phyloP scores from a whole-genome alignment of 2,329 filamentous ascomycete genomes.

The Fonsecaea multimorphosa region DNA sequence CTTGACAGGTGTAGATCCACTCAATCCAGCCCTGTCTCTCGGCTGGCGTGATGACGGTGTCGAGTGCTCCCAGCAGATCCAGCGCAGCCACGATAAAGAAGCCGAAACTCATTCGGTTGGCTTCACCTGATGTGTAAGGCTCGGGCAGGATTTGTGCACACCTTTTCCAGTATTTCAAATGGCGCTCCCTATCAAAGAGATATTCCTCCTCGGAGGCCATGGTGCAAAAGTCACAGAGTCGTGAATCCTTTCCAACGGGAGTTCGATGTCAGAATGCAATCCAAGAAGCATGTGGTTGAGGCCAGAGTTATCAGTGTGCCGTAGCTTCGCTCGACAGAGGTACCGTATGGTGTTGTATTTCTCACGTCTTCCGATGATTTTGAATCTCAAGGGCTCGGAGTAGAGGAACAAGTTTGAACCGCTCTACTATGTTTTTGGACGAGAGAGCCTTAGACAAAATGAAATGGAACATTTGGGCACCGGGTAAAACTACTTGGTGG shows the following conservation, averaged over 20 bases:
- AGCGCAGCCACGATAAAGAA: constrained; percentile 88
- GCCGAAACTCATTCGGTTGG: constrained; percentile 84
- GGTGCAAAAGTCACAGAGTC: neutral
- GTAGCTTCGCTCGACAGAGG: neutral
- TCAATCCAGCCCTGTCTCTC: constrained; percentile 55
- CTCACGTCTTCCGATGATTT: neutral
- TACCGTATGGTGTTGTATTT: neutral
- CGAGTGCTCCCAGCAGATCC: constrained; percentile 73
- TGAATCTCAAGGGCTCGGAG: neutral
- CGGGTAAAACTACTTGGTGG: neutral
- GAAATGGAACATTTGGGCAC: neutral
- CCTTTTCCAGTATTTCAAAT: constrained; percentile 91
- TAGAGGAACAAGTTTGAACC: neutral
- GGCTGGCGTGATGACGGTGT: constrained; percentile 56
- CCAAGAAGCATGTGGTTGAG: neutral
- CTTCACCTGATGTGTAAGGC: constrained; percentile 86
- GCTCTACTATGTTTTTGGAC: neutral
- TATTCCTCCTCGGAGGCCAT: constrained; percentile 7
- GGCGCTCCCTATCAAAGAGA: constrained; percentile 65
- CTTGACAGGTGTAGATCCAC: constrained; percentile 88
- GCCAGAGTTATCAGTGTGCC: neutral
- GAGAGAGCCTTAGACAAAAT: neutral
- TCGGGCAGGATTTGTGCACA: constrained; percentile 81
- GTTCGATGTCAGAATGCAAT: neutral
- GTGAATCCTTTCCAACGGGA: neutral